Evolutionary conservation across 768 basidiomycete genomes (phyloP).

Genomic region (Hirschioporus abietinus): DNA sequence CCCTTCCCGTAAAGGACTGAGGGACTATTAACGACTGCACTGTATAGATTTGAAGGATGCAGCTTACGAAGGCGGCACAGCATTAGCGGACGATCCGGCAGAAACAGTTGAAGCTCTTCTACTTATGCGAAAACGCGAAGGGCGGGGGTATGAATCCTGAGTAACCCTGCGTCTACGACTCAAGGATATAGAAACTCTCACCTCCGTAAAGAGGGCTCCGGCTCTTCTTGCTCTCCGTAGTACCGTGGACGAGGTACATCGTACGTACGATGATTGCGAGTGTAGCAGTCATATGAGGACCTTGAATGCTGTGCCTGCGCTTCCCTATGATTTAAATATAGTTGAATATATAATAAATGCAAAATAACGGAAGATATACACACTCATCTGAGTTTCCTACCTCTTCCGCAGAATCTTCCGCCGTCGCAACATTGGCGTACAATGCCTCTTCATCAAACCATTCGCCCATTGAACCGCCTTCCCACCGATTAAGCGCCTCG

Average conservation of each 20-base stretch:
- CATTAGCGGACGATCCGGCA: neutral
- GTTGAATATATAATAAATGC: too few relatives aligned
- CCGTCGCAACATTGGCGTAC: neutral
- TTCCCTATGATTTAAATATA: too few relatives aligned
- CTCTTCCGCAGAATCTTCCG: neutral
- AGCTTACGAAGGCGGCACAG: neutral
- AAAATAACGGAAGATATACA: neutral
- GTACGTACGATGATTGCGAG: too few relatives aligned
- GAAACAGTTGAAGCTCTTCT: neutral
- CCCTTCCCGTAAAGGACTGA: neutral
- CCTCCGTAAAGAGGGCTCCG: too few relatives aligned
- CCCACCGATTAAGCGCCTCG: neutral
- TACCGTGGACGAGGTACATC: too few relatives aligned
- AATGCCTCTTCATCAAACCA: neutral
- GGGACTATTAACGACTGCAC: neutral
- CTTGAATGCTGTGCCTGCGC: too few relatives aligned
- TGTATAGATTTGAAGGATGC: neutral
- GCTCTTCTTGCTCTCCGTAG: too few relatives aligned
- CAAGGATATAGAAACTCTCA: too few relatives aligned
- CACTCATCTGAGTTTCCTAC: neutral
- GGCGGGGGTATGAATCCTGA: too few relatives aligned
- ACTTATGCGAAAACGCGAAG: neutral
- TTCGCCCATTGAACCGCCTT: neutral
- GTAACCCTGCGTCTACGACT: too few relatives aligned
- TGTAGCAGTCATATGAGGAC: too few relatives aligned